phyloP scores from a whole-genome alignment of 148 eudicot species.

The Dianthus caryophyllus region DNA sequence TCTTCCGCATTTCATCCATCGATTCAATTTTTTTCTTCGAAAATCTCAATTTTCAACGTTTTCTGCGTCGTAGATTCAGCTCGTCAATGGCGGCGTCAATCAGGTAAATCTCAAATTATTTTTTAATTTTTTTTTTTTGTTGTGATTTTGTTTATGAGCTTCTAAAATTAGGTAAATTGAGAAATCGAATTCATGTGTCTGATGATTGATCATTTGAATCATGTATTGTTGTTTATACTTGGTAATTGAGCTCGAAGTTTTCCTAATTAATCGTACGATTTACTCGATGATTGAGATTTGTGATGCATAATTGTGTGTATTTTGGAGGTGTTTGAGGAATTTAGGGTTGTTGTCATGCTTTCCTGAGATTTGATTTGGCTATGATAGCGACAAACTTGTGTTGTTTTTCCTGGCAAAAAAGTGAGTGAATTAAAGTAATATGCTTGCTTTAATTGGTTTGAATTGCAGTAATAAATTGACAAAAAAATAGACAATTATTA shows the following conservation, averaged over 20 bases:
- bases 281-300: background rate
- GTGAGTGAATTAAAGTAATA: background rate
- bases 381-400: background rate
- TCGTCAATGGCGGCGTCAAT: slow-evolving; percentile 12
- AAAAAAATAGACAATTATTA: background rate
- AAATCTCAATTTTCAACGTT: background rate
- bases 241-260: background rate
- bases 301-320: background rate
- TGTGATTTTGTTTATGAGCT: background rate
- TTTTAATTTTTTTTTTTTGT: background rate
- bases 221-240: background rate
- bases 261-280: background rate
- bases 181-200: too few species aligned
- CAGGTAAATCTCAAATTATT: background rate
- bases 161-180: too few species aligned
- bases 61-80: background rate
- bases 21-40: too few species aligned
- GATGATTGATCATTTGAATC: background rate
- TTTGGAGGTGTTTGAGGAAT: background rate
- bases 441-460: background rate
- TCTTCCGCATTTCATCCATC: background rate
- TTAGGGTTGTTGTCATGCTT: background rate
- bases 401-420: background rate
- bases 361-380: background rate
- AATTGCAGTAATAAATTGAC: background rate